Percentiles rank a stretch among this genome's conserved stretches.
Evolutionary conservation across 768 basidiomycete genomes (phyloP).

Genomic region (Lyophyllum shimeji): DNA sequence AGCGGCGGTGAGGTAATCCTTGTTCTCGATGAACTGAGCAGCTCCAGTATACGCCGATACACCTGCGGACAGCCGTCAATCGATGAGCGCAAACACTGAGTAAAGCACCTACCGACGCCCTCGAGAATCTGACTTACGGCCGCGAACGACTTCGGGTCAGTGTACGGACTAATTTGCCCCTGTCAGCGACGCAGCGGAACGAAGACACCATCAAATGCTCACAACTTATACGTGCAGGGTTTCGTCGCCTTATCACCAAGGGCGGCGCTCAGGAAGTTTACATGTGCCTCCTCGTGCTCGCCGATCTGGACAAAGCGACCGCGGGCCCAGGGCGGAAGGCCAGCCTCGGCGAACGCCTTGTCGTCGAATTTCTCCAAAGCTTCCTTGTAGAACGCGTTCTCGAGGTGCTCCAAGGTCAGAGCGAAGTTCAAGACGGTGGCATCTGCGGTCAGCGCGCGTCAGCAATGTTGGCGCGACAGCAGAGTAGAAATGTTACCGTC

Average conservation of each 20-base stretch:
- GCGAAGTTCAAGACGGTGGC: slow-evolving; percentile 39
- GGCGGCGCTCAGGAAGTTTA: slow-evolving; percentile 32
- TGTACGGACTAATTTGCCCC: slow-evolving; percentile 40
- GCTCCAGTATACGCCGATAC: slow-evolving; percentile 58
- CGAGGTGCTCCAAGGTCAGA: slow-evolving; percentile 49
- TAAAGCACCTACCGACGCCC: slow-evolving; percentile 39
- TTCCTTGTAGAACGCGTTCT: slow-evolving; percentile 34
- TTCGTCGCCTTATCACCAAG: slow-evolving; percentile 50
- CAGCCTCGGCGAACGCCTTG: slow-evolving; percentile 44
- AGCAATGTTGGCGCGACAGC: neutral
- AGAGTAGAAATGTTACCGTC: neutral
- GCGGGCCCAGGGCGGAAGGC: slow-evolving; percentile 45
- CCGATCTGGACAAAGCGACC: slow-evolving; percentile 49
- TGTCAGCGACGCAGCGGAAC: neutral
- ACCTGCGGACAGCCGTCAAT: slow-evolving; percentile 13
- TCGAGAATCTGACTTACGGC: slow-evolving; percentile 53
- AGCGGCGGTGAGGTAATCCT: slow-evolving; percentile 49
- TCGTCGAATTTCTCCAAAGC: slow-evolving; percentile 40
- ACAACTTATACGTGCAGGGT: slow-evolving; percentile 64
- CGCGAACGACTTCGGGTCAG: slow-evolving; percentile 48
- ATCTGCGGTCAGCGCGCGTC: slow-evolving; percentile 8
- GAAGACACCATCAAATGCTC: slow-evolving; percentile 13
- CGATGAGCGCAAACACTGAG: neutral
- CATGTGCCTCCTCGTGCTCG: slow-evolving; percentile 53
- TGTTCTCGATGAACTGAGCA: slow-evolving; percentile 43